Conservation (phyloP, 2,329 filamentous ascomycete species). For the Claviceps sp. region DNA sequence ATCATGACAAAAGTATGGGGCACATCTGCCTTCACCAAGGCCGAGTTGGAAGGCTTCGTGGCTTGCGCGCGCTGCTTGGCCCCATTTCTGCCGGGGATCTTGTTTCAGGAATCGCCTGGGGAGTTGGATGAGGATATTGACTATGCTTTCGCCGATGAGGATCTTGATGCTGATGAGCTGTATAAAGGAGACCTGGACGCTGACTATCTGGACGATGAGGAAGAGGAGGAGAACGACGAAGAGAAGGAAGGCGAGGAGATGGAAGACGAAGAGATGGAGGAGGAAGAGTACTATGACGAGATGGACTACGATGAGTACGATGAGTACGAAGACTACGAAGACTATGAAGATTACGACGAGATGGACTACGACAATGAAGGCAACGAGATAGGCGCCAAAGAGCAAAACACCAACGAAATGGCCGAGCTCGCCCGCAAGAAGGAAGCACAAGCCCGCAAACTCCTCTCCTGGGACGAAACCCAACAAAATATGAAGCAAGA, state of each 20-base stretch:
- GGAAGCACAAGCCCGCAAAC: no score
- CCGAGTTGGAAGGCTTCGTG: conserved; percentile 7
- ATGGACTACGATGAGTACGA: no score
- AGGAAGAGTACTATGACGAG: no score
- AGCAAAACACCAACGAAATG: neutral
- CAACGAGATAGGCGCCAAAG: neutral
- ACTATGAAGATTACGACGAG: neutral
- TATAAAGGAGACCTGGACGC: no score
- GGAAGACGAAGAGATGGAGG: no score
- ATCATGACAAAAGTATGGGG: conserved; percentile 5
- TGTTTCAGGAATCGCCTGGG: conserved; percentile 5
- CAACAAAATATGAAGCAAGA: conserved; percentile 2
- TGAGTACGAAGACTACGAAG: no score
- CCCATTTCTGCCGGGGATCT: conserved; percentile 5
- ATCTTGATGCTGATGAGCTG: conserved; percentile 1
- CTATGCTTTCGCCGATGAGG: conserved; percentile 2
- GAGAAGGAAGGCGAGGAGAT: no score
- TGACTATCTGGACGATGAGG: no score
- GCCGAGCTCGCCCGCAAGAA: neutral
- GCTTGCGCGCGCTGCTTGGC: conserved; percentile 4
- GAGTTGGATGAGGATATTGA: conserved; percentile 6
- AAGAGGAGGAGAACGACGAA: no score
- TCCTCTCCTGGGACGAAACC: conserved; percentile 1
- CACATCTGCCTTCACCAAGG: neutral
- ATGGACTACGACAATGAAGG: neutral